Base-by-base conservation (phyloP, 163 green algal genomes). In the Chlamydomonas reinhardtii region DNA sequence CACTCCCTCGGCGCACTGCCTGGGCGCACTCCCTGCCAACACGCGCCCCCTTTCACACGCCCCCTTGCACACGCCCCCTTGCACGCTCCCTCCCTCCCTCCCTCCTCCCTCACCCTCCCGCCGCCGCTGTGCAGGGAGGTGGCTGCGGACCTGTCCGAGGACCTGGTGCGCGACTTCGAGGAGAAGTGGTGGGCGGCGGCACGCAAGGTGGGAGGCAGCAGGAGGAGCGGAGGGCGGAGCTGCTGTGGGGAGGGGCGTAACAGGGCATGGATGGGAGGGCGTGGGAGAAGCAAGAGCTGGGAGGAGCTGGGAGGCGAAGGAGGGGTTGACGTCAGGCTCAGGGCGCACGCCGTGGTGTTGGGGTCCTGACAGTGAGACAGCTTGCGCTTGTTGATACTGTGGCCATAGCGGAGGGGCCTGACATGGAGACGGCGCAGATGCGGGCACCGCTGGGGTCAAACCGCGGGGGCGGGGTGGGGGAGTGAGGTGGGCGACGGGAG, bases 161-260 rank as follows among this genome's bases (percentile, higher is more conserved):
- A 97, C 85, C 75, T 97, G 73, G 72, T 97, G 16, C 90, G 95
- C 43, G 94, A 96, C 77, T 97, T 94, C 84, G 94, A 97, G 54
- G 89, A 96, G n/a, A 90, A 87, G 37, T 97, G 95, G 95, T 97
- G 95, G 95, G 83, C 76, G 22, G 92, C 91, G 25, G 94, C 93
- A 19, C 89, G 92, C 54, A 95, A 97, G 92, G 95, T 94, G 76
- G 0, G 76, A n/a, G 5, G 16, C 2, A 52, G n/a, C 14, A 9
- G 52, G 56, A 32, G 56, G 16, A 1, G 2, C 29, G 52, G 29
- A 25, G 52, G 73, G 52, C 11, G 22, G 39, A n/a, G 9, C 9
- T 16, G 68, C 0, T 12, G 31, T 0, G 32, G 31, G 32, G 6
- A 12, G 27, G 8, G 39, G 2, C 20, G 25, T 48, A 6, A 6